Percentiles rank a stretch among this genome's conserved stretches.
phyloP scores from a whole-genome alignment of 1,284 basidiomycete species.

The Pterulicium gracile region DNA sequence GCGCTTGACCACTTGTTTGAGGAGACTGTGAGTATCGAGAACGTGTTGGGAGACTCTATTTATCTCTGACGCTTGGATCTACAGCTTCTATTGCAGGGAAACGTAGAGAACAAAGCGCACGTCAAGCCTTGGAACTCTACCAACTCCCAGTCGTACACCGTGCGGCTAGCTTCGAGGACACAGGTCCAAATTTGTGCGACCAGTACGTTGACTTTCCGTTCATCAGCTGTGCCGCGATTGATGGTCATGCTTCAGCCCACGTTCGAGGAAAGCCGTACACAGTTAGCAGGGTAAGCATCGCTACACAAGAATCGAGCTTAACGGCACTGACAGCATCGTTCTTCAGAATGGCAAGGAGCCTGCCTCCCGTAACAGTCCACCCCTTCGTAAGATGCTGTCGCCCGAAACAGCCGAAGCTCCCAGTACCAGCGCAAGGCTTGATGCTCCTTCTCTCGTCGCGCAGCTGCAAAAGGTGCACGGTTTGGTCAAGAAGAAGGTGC shows the following conservation, averaged over 20 bases:
- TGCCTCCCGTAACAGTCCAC: background rate
- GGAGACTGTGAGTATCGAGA: background rate
- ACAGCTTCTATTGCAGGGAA: background rate
- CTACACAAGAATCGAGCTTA: background rate
- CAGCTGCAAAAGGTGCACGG: background rate
- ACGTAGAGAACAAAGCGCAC: background rate
- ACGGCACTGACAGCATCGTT: background rate
- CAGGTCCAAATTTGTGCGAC: background rate
- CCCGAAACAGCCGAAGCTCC: background rate
- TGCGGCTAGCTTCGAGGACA: background rate
- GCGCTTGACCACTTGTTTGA: background rate
- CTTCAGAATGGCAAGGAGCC: background rate
- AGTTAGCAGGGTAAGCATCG: background rate
- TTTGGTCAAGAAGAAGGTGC: background rate
- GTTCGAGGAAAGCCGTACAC: background rate
- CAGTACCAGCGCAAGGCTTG: background rate
- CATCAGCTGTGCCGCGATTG: no score
- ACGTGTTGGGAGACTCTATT: no score
- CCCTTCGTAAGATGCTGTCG: background rate
- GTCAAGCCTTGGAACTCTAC: background rate
- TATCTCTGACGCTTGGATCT: background rate
- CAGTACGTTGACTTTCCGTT: background rate
- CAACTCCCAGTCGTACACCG: background rate
- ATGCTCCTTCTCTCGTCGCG: background rate
- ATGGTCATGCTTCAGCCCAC: background rate